Evolutionary conservation across 345 rosid species (phyloP).

Genomic region (Moringa oleifera): DNA sequence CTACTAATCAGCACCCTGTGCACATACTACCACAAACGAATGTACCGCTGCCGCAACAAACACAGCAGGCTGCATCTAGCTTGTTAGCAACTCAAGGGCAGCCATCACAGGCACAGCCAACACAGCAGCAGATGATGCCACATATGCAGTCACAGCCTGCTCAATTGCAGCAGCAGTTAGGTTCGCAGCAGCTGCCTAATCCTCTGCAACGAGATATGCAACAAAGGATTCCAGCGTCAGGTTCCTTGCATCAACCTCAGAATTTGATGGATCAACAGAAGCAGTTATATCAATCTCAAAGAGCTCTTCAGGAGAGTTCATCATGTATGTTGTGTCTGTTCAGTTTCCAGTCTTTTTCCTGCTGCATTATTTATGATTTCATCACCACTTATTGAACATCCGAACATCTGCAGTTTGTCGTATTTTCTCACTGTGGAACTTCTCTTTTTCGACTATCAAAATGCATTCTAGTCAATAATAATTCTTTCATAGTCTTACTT

Average conservation of each 20-base stretch:
- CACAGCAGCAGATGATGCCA: slow-evolving; percentile 51
- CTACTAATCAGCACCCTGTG: slow-evolving; percentile 40
- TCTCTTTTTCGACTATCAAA: neutral
- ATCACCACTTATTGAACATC: neutral
- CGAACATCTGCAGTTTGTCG: neutral
- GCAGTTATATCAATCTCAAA: slow-evolving; percentile 59
- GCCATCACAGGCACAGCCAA: slow-evolving; percentile 34
- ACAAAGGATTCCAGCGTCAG: slow-evolving; percentile 52
- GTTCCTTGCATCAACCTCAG: slow-evolving; percentile 51
- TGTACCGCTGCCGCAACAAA: slow-evolving; percentile 36
- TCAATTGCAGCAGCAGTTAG: slow-evolving; percentile 53
- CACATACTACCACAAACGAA: slow-evolving; percentile 47
- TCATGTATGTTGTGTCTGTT: slow-evolving; percentile 38
- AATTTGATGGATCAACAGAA: slow-evolving; percentile 57
- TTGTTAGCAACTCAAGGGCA: slow-evolving; percentile 48
- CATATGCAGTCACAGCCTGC: slow-evolving; percentile 50
- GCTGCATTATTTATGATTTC: neutral
- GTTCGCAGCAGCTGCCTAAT: slow-evolving; percentile 46
- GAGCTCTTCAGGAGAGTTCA: slow-evolving; percentile 45
- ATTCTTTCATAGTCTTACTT: neutral
- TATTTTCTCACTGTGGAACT: neutral
- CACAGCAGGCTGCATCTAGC: slow-evolving; percentile 35
- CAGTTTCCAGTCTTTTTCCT: neutral
- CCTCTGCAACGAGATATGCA: slow-evolving; percentile 40
- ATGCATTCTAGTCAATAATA: neutral